Evolutionary conservation across 2,329 filamentous ascomycete genomes (phyloP).

Genomic region (Calonectria multiphialidica): DNA sequence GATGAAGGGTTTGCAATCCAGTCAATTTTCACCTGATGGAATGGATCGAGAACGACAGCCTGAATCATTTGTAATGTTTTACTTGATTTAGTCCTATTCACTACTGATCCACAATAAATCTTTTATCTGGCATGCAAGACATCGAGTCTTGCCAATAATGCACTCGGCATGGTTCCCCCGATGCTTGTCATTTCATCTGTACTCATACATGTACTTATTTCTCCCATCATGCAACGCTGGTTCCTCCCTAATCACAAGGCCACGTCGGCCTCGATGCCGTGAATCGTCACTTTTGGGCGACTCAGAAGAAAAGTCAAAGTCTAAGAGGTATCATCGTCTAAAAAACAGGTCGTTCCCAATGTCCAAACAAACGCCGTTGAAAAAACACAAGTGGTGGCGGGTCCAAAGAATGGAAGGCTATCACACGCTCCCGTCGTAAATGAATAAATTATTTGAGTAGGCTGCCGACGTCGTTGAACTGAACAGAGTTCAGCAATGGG

Average conservation of each 20-base stretch:
- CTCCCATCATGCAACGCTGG: background rate
- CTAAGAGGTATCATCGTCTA: slow-evolving; percentile 47
- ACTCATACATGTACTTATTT: slow-evolving; percentile 17
- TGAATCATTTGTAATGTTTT: background rate
- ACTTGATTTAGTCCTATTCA: background rate
- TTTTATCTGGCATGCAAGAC: background rate
- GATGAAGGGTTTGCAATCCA: too few species aligned
- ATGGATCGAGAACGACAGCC: too few species aligned
- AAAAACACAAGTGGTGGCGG: slow-evolving; percentile 14
- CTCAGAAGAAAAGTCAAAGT: slow-evolving; percentile 36
- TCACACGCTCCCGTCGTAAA: background rate
- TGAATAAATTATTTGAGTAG: slow-evolving; percentile 38
- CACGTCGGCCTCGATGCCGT: background rate
- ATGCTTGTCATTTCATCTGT: slow-evolving; percentile 22
- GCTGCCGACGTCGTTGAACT: slow-evolving; percentile 51
- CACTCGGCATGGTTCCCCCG: background rate
- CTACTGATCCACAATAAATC: background rate
- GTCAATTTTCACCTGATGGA: too few species aligned
- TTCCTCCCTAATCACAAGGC: background rate
- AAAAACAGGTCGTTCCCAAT: slow-evolving; percentile 35
- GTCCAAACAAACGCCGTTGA: slow-evolving; percentile 38
- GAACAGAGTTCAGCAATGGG: slow-evolving; percentile 42
- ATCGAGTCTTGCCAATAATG: background rate
- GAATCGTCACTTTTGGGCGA: slow-evolving; percentile 18
- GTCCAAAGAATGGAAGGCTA: background rate